Base-by-base conservation (phyloP, 2,329 filamentous ascomycete genomes). In the Cladosporium sphaerospermum region DNA sequence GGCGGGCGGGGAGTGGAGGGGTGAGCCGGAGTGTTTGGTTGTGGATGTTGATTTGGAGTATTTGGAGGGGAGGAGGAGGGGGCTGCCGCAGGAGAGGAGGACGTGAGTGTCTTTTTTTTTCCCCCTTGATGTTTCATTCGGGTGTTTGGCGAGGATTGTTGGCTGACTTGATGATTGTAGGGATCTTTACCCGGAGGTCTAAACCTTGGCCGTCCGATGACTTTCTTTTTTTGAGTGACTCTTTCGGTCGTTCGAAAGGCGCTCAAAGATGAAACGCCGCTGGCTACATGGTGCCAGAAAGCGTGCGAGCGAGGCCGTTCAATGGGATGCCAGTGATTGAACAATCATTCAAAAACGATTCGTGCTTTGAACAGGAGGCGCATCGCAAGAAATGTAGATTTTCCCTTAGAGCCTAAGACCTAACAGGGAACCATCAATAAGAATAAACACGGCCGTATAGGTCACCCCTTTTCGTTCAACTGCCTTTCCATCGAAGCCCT, bases 1-100 rank as follows among this genome's bases (percentile, higher is more conserved):
- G 64, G 76, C 85, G 64, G 77, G 77, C 39, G 84, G 82, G 1
- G 54, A 70, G 59, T 56, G 63, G 60, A 61, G 68, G 62, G 64
- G 62, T 55, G 68, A 68, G 58, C 71, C 72, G 0, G 71, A 73
- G 59, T 67, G 77, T 47, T 68, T 70, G 9, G 58, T 72, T 49
- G 73, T 64, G 2, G 64, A 69, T 42, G 67, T 70, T 23, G 63
- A 75, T 48, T 62, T 70, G 56, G 66, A 62, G 9, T 66, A 68
- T 54, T 56, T 75, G 9, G 33, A 57, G 10, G 70, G 68, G 42
- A 68, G 70, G 43, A 69, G 66, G 54, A 70, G 54, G 16, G 65
- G 67, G 56, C 55, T 67, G 52, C 69, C 71, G 0, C 54, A 72
- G 14, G 32, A 67, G 53, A 60, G 68, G 45, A 57, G 68, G 56